Conservation (phyloP, 805 yeast species). For the Candida argentea region DNA sequence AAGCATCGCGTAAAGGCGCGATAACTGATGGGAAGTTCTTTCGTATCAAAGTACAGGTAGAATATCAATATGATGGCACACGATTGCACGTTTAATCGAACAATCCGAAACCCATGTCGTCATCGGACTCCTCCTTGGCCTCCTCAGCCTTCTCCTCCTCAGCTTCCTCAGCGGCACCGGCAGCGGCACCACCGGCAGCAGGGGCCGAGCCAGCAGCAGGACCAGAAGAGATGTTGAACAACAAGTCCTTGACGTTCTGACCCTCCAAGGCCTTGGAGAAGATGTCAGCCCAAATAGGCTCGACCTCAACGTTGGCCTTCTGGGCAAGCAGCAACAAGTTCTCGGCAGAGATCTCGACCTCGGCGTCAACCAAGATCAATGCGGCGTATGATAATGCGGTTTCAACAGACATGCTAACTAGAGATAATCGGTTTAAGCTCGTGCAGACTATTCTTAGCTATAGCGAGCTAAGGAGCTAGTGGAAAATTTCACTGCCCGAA, state of each 20-base stretch:
- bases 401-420: conserved; percentile 39
- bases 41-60: no score
- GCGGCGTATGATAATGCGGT: conserved; percentile 42
- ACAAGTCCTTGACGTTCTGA: conserved; percentile 37
- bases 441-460: conserved; percentile 40
- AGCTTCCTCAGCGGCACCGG: conserved; percentile 24
- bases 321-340: conserved; percentile 31
- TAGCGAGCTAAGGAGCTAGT: no score
- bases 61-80: no score
- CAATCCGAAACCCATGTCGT: conserved; percentile 37
- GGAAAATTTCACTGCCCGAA: no score
- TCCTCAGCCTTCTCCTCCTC: conserved; percentile 20
- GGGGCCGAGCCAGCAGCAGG: conserved; percentile 33
- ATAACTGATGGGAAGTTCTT: no score
- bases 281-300: conserved; percentile 38
- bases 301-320: conserved; percentile 35
- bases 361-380: conserved; percentile 40
- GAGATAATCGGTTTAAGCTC: conserved; percentile 41
- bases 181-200: conserved; percentile 25
- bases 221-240: conserved; percentile 38
- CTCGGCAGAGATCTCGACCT: conserved; percentile 35
- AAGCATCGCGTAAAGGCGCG: no score
- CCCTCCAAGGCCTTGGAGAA: conserved; percentile 39
- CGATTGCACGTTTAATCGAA: conserved; percentile 23
- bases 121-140: conserved; percentile 25